A percentile compares a stretch with the other conserved stretches of the same genome.
These are phyloP conservation scores for Skeletonema potamos DNA, from an alignment of 108 stramenopile genomes.

Conservation along the genomic window DNA sequence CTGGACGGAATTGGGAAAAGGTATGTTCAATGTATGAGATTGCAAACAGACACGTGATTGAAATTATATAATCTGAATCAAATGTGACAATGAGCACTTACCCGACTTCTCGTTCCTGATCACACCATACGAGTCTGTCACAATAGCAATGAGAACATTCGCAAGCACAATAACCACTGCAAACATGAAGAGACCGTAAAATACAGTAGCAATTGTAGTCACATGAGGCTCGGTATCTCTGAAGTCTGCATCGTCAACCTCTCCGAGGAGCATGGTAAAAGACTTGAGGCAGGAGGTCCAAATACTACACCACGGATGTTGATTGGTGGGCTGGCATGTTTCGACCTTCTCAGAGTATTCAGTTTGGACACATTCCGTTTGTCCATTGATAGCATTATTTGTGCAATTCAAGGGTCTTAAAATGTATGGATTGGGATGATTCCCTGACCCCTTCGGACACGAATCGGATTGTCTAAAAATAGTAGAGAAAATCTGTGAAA, in stretches of 20 bases:
- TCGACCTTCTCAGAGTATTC: neutral
- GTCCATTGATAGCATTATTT: neutral
- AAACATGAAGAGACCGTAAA: constrained; percentile 35
- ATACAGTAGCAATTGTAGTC: constrained; percentile 19
- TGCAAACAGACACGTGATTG: neutral
- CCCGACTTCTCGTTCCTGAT: constrained; percentile 53
- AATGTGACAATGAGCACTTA: constrained; percentile 2
- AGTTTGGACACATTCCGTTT: neutral
- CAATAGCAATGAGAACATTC: constrained; percentile 77
- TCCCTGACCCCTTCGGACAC: constrained; percentile 9
- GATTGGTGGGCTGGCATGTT: constrained; percentile 26
- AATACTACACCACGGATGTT: constrained; percentile 66
- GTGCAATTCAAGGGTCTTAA: neutral
- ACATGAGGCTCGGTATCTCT: constrained; percentile 28
- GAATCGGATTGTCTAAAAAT: constrained; percentile 50
- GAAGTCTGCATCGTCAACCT: constrained; percentile 57
- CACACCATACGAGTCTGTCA: constrained; percentile 67
- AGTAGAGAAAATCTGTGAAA: constrained; percentile 81
- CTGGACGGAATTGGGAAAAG: constrained; percentile 14
- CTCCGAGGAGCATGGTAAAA: constrained; percentile 54
- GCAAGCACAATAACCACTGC: constrained; percentile 52
- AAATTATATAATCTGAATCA: neutral
- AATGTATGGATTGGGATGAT: neutral
- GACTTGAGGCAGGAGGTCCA: constrained; percentile 47
- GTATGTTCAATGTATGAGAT: neutral